Conservation (phyloP, 2,329 filamentous ascomycete species). For the Fusarium irregulare region DNA sequence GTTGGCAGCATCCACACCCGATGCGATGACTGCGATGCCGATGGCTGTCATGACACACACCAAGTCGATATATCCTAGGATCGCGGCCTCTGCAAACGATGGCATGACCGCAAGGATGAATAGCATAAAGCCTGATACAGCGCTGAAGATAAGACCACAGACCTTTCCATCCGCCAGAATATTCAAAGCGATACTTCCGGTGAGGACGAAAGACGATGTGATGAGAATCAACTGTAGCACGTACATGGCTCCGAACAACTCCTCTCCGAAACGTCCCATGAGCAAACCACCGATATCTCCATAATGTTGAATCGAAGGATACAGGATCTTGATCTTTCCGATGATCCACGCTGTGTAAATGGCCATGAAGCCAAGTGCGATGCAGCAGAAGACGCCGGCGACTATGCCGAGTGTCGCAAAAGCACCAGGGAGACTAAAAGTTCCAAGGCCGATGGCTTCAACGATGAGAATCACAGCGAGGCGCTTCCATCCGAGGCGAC, state of each 20-base stretch:
- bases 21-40: slow-evolving; percentile 70
- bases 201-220: slow-evolving; percentile 73
- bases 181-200: slow-evolving; percentile 73
- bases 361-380: slow-evolving; percentile 52
- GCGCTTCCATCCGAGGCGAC: slow-evolving; percentile 42
- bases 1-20: slow-evolving; percentile 57
- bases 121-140: slow-evolving; percentile 54
- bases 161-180: slow-evolving; percentile 65
- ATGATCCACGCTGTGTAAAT: slow-evolving; percentile 56
- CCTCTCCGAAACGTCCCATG: slow-evolving; percentile 65
- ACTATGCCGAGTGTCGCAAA: slow-evolving; percentile 46
- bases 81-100: slow-evolving; percentile 50
- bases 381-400: slow-evolving; percentile 51
- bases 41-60: slow-evolving; percentile 61
- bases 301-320: slow-evolving; percentile 69
- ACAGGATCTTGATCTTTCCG: slow-evolving; percentile 55
- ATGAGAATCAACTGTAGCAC: slow-evolving; percentile 72
- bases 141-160: slow-evolving; percentile 54
- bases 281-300: slow-evolving; percentile 73
- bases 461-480: slow-evolving; percentile 43
- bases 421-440: slow-evolving; percentile 41
- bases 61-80: slow-evolving; percentile 44
- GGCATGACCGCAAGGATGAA: slow-evolving; percentile 56
- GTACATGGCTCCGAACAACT: slow-evolving; percentile 68
- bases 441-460: slow-evolving; percentile 41